Base-by-base conservation (phyloP, 805 yeast genomes). In the Komagataella populi region DNA sequence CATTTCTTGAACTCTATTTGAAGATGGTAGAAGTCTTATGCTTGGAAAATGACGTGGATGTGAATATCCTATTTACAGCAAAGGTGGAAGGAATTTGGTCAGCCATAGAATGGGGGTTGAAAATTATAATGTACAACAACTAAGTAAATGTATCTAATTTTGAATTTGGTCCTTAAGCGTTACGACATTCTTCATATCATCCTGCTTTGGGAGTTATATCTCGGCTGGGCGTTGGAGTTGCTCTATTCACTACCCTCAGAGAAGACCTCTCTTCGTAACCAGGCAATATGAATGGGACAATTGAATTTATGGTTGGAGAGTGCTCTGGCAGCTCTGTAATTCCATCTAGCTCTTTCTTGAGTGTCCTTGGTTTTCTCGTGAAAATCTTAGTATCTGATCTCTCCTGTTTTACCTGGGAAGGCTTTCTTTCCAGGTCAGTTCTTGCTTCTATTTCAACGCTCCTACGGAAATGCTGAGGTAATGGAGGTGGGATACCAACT, bases 231-330 rank as follows among this genome's bases (percentile, higher is more conserved):
- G 39, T 30, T 30, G 39, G 39, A 8, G 39, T 30, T 14, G 39
- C 20, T n/a, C 51, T 12, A 50, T 60, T 62, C 8, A 51, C 51
- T n/a, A 60, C 55, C 36, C 53, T 56, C 39, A 60, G 54, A 14
- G 49, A 52, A 16, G 56, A 49, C 12, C 44, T 16, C 22, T 58
- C 57, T 48, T 61, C 61, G 53, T 63, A 64, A 7, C 68, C 69
- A 18, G 53, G 49, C 7, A 65, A 48, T 62, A 64, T 60, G 44
- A 55, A 60, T 6, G 68, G 67, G 8, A 44, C 43, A 6, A 48
- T 8, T 8, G 50, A 49, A 5, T 48, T 20, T 17, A 24, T n/a
- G 6, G 10, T 18, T 10, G n/a, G 14, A 23, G 46, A 45, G 14
- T n/a, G 18, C 6, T 36, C 22, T 14, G 47, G 23, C 16, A 16